Evolutionary conservation across 225 moss, liverwort and hornwort genomes (phyloP), one percentile per base, ranked within the genome.

Genomic region (Thuidium tamariscinum): DNA sequence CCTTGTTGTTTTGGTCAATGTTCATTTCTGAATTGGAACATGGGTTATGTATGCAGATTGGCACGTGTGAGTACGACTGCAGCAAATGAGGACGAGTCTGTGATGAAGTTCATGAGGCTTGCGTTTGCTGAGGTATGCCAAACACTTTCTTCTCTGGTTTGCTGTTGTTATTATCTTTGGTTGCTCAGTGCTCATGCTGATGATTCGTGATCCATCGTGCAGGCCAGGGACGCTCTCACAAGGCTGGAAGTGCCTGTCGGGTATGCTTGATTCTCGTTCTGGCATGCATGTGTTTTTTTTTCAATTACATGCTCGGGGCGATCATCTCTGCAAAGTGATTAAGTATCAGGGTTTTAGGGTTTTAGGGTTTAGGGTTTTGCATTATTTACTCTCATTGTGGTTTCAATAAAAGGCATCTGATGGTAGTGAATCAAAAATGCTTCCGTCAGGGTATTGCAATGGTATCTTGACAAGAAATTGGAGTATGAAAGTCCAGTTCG

Each of bases 221-320:
- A 97, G 98, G 97, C 96, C 36, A 93, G 88, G 84, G 88, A 92
- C 79, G 99, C 97, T 65, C 90, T 96, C 42, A 88, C 91, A 80
- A 97, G 95, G 90, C 90, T 96, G 63, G 99, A 99, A 89, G 97
- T 97, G 83, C 97, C 99, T 62, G 97, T 99, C 54, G 97, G 98
- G 95, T 96, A 93, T 54, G 81, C 80, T 56, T 48, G 27, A 75
- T 75, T 65, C 39, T 64, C 74, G 37, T 39, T 36, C 48, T 86
- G 13, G 52, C 37, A 19, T 66, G 81, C 67, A 36, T 82, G 37
- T 37, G n/a, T 52, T 36, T 37, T 82, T 30, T 37, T 70, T 69
- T 66, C 66, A 72, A 32, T 79, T 22, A 67, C 79, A 29, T 54
- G 73, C 78, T 85, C 52, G 59, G 59, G 82, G 32, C 23, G 25